Percentiles rank a stretch among this genome's conserved stretches.
Conservation (phyloP, 2,329 filamentous ascomycete genomes). For the Fusarium secorum region DNA sequence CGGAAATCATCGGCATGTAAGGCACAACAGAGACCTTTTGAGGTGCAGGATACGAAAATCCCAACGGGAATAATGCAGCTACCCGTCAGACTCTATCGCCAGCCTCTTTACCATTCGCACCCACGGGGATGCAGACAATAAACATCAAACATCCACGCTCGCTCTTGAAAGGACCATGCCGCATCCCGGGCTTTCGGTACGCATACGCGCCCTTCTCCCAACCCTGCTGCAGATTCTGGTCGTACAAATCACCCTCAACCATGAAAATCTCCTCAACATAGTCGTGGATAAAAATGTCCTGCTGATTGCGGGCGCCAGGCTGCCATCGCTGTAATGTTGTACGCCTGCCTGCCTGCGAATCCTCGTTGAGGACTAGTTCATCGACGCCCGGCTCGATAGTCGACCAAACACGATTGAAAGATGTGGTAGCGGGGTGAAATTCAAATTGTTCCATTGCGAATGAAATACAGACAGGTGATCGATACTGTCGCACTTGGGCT, state of each 20-base stretch:
- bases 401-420: slow-evolving; percentile 32
- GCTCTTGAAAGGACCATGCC: slow-evolving; percentile 50
- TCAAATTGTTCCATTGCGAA: slow-evolving; percentile 41
- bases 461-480: neutral
- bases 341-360: slow-evolving; percentile 39
- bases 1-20: neutral
- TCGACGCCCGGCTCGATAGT: slow-evolving; percentile 46
- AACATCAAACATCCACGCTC: slow-evolving; percentile 47
- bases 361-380: slow-evolving; percentile 48
- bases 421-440: slow-evolving; percentile 38
- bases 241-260: slow-evolving; percentile 47
- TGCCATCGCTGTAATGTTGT: slow-evolving; percentile 50
- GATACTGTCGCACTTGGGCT: neutral
- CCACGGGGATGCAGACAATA: slow-evolving; percentile 38
- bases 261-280: slow-evolving; percentile 52
- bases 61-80: neutral
- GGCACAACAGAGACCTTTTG: neutral
- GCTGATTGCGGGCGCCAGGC: slow-evolving; percentile 41
- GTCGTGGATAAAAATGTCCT: slow-evolving; percentile 45
- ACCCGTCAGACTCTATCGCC: slow-evolving; percentile 2
- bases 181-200: slow-evolving; percentile 51
- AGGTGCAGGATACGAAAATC: neutral
- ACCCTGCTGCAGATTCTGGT: slow-evolving; percentile 41
- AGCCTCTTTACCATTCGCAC: slow-evolving; percentile 13
- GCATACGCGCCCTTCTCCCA: slow-evolving; percentile 50